Percentiles rank a stretch among this genome's conserved stretches.
These are phyloP conservation scores for Fusarium dlaminii DNA, from an alignment of 2,329 filamentous ascomycete genomes.

Conservation along the genomic window DNA sequence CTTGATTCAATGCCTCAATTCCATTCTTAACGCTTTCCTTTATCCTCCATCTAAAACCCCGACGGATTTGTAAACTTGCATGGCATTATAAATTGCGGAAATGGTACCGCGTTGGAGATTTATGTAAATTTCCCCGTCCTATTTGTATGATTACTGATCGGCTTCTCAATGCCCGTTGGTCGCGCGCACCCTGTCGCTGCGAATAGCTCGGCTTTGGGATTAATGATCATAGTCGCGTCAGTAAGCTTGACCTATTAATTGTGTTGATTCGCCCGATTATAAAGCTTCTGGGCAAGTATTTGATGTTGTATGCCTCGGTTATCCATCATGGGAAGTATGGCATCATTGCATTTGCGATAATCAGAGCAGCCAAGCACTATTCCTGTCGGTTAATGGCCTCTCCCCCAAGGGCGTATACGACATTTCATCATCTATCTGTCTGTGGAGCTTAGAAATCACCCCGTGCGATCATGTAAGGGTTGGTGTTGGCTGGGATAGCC, in stretches of 20 bases:
- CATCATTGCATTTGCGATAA: neutral
- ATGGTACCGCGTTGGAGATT: neutral
- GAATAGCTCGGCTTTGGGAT: neutral
- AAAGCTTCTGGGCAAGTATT: neutral
- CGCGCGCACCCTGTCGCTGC: neutral
- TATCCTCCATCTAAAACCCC: neutral
- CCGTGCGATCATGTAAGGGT: neutral
- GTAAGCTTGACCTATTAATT: neutral
- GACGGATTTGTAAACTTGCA: neutral
- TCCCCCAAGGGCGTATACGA: neutral
- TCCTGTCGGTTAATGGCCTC: neutral
- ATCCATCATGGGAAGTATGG: neutral
- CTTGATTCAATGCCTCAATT: neutral
- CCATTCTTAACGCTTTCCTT: neutral
- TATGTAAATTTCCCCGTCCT: neutral
- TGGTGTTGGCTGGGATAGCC: neutral
- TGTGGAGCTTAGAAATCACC: neutral
- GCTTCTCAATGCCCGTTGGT: neutral
- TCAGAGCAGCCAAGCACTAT: neutral
- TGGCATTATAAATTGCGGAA: neutral
- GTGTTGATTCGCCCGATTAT: neutral
- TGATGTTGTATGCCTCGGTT: neutral
- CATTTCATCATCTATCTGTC: neutral
- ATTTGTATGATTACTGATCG: slow-evolving; percentile 30
- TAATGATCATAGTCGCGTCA: slow-evolving; percentile 19